Evolutionary conservation across 345 rosid species (phyloP), one percentile per base, ranked within the genome.

Genomic region (Gossypium bickii): DNA sequence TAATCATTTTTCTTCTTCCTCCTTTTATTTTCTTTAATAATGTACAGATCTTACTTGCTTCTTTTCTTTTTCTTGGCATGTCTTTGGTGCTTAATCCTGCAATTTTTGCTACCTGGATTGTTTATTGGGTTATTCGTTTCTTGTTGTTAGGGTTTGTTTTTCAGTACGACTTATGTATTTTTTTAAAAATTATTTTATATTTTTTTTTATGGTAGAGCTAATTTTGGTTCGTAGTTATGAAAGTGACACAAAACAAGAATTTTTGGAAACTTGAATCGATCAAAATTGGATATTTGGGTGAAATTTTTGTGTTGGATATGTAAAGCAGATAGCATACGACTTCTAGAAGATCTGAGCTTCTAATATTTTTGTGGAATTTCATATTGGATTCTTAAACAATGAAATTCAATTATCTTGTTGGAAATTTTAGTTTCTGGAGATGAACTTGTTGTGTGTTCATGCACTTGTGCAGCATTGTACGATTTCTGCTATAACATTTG

Each of bases 61-160:
- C 52, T 16, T 70, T 38, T 53, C 7, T 5, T 34, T 4, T 34
- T 34, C 41, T 34, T 34, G 41, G 1, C 62, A 49, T 68, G 58
- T 27, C 15, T 71, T 71, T 71, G 49, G 2, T 41, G 62, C 51
- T 53, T 53, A 56, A 38, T 73, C 47, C 24, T 73, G 68, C 69
- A 48, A 15, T 24, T 1, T 51, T 47, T 48, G 53, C 8, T 12
- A 49, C 67, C 49, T 73, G 51, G 58, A 9, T 73, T 62, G 2
- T 16, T 62, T 62, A 2, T 24, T 62, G 47, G 49, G 57, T 47
- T 60, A 3, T 45, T 58, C 27, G 67, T 18, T 47, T 60, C 55
- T 0, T 45, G 6, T 73, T 53, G 12, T 59, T 47, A 60, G 76
- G 76, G 76, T 15, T 47, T 57, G 52, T 15, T 52, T 44, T 0